Evolutionary conservation across 192 early-diverging fungal genomes (phyloP).

Genomic region (Rhizoclosmatium globosum): DNA sequence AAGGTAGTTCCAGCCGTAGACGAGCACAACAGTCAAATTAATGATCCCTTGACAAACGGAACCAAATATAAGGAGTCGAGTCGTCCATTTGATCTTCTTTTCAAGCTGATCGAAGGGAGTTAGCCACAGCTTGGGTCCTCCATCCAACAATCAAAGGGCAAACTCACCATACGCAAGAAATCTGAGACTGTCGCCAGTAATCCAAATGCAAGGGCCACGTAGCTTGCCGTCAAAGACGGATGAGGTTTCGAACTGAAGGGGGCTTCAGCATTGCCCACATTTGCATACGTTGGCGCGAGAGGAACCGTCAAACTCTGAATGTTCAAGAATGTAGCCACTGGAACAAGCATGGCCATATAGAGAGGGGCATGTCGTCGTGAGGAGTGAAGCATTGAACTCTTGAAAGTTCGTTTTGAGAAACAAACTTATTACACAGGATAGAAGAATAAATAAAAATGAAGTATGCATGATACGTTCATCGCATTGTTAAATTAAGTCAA

Average conservation of each 20-base stretch:
- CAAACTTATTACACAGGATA: too few relatives aligned
- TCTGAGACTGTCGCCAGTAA: constrained; percentile 42
- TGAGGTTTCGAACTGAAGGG: background rate
- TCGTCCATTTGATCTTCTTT: constrained; percentile 64
- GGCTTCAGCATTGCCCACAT: background rate
- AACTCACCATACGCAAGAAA: constrained; percentile 53
- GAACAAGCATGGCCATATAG: constrained; percentile 47
- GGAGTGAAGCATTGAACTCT: too few relatives aligned
- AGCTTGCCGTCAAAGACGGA: constrained; percentile 13
- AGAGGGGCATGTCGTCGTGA: constrained; percentile 33
- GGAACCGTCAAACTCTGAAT: constrained; percentile 57
- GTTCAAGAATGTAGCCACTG: constrained; percentile 57
- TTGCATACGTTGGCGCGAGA: constrained; percentile 22
- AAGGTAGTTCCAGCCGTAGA: constrained; percentile 7
- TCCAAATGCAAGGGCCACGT: constrained; percentile 45
- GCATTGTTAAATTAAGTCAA: too few relatives aligned
- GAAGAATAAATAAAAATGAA: too few relatives aligned
- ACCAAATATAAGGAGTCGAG: constrained; percentile 52
- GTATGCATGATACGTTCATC: too few relatives aligned
- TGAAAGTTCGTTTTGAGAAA: too few relatives aligned
- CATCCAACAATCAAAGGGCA: background rate
- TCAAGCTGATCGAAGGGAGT: constrained; percentile 26
- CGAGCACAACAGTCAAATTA: constrained; percentile 15
- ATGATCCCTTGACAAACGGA: constrained; percentile 47
- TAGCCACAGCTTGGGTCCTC: background rate